phyloP scores from a whole-genome alignment of 139 green algal genomes.

The Limnomonas spitsbergensis region DNA sequence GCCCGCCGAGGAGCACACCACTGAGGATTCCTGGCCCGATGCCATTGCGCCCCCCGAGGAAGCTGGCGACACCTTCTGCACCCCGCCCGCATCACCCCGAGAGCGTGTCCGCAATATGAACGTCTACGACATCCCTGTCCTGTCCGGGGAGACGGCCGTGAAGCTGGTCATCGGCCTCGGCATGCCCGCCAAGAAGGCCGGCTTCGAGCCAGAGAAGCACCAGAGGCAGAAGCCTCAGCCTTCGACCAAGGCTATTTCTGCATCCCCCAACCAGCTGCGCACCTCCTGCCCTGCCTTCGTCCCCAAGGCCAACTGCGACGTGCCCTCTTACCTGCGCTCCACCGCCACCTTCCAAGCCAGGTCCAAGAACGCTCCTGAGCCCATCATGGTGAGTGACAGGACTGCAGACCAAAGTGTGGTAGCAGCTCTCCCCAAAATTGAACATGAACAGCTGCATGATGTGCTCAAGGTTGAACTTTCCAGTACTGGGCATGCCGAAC shows the following conservation, averaged over 20 bases:
- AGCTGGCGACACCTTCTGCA: background rate
- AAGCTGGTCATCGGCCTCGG: background rate
- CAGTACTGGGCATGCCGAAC: too few species aligned
- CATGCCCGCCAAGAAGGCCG: background rate
- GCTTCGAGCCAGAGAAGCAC: background rate
- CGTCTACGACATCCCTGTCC: background rate
- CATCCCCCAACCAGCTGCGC: background rate
- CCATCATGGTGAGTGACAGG: background rate
- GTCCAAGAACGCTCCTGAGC: constrained; percentile 2
- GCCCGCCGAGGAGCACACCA: background rate
- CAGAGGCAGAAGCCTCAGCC: background rate
- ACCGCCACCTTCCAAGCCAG: constrained; percentile 20
- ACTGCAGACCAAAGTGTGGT: too few species aligned
- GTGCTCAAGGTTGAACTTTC: too few species aligned
- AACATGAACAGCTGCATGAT: too few species aligned
- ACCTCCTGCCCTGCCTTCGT: background rate
- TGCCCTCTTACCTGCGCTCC: constrained; percentile 32
- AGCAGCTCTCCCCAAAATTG: too few species aligned
- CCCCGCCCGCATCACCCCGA: background rate
- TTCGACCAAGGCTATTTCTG: background rate
- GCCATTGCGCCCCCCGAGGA: background rate
- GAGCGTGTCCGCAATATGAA: background rate
- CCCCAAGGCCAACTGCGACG: background rate
- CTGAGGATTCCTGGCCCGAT: background rate
- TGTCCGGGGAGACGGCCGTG: background rate